Base-by-base conservation (phyloP, 495 filamentous ascomycete genomes). In the Jackrogersella minutella region DNA sequence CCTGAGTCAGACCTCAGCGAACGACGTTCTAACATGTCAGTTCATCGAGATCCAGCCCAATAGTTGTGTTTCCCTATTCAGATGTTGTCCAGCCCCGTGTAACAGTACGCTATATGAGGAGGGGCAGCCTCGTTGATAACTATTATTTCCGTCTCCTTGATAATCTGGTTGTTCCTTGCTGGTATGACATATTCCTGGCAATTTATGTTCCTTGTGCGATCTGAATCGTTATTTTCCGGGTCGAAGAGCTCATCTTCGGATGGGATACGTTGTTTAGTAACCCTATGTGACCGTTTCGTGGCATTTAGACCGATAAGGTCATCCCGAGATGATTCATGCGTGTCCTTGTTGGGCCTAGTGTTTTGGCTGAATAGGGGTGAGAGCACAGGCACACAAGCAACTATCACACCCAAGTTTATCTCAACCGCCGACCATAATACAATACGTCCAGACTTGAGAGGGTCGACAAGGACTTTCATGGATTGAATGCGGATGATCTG, bases 401-500 rank as follows among this genome's bases (percentile, higher is more conserved):
- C 72, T 24, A 85, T 79, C 19, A 84, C 77, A 4, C 83, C 84
- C 2, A 87, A 68, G 58, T 82, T 81, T 61, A 77, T 76, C 55
- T 86, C 84, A 3, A 86, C 72, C 5, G 73, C 60, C 11, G 83
- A 85, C 82, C 84, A 86, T n/a, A 82, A 71, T 26, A 83, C 74
- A 13, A 85, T 71, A 0, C 72, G 65, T 7, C 80, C 75, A 40
- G 77, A 80, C 69, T 85, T 80, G 26, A 79, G 76, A 62, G 78
- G 79, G 58, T 78, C 77, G 28, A 52, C 54, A 2, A 84, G 74
- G 37, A 73, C 71, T 24, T 75, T 77, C 43, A 86, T 74, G 21
- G 73, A 82, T 64, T 82, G 78, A 58, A 87, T 82, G 33, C 84
- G 83, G 58, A 85, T 78, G 54, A 85, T 79, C 64, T 86, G 82